Evolutionary conservation across 1,139 yeast species (phyloP).

Genomic region (Wickerhamomyces sp.): DNA sequence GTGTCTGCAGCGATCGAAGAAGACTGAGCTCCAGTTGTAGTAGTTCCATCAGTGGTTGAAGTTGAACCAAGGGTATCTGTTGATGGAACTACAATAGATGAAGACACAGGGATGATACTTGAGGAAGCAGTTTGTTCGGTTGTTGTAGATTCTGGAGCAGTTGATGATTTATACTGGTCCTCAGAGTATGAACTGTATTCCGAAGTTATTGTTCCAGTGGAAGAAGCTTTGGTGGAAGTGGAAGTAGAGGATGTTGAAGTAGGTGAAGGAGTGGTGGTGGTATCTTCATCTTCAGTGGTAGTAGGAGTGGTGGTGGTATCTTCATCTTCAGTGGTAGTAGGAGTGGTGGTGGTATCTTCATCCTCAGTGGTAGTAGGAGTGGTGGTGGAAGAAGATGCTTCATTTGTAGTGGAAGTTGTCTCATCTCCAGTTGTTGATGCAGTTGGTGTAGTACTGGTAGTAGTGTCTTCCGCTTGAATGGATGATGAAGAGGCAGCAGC

Average conservation of each 20-base stretch:
- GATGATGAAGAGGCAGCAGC: neutral
- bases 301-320: too few relatives aligned
- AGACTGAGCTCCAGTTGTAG: neutral
- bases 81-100: constrained; percentile 6
- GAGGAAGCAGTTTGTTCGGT: neutral
- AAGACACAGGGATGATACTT: constrained; percentile 2
- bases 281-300: neutral
- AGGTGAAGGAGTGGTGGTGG: neutral
- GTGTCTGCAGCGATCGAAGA: neutral
- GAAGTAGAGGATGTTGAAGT: neutral
- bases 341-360: too few relatives aligned
- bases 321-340: too few relatives aligned
- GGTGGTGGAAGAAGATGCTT: too few relatives aligned
- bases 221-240: neutral
- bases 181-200: neutral
- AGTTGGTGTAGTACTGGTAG: neutral
- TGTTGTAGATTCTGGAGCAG: neutral
- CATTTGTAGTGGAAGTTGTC: neutral
- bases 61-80: constrained; percentile 1
- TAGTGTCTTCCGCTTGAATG: neutral
- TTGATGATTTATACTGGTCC: too few relatives aligned
- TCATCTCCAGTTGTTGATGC: neutral
- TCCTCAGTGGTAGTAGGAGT: too few relatives aligned
- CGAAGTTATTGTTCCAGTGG: neutral
- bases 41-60: neutral